A percentile compares a stretch with the other conserved stretches of the same genome.
Evolutionary conservation across 2,329 filamentous ascomycete species (phyloP).

Genomic region (Chrysosporium queenslandicum): DNA sequence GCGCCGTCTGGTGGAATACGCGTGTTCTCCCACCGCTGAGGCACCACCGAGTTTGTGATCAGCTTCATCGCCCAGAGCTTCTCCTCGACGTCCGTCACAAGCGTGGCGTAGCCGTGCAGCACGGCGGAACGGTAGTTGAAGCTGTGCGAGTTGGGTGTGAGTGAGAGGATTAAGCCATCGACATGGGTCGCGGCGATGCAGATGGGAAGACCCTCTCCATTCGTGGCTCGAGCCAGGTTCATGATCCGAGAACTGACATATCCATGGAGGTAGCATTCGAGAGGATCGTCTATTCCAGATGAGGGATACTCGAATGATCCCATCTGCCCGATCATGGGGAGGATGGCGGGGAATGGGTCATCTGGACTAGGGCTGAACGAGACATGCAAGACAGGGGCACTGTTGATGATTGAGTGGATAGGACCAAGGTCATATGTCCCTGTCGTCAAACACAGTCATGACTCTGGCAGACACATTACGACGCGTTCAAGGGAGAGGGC

Average conservation of each 20-base stretch:
- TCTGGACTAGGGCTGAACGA: conserved; percentile 57
- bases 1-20: conserved; percentile 60
- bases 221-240: conserved; percentile 45
- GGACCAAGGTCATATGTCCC: conserved; percentile 61
- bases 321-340: conserved; percentile 82
- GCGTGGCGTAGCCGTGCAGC: conserved; percentile 61
- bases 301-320: conserved; percentile 58
- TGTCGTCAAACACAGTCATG: conserved; percentile 27
- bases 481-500: background rate
- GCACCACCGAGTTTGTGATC: conserved; percentile 65
- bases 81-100: conserved; percentile 59
- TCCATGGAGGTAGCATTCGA: conserved; percentile 74
- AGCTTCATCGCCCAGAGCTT: conserved; percentile 68
- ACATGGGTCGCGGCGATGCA: conserved; percentile 63
- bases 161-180: conserved; percentile 67
- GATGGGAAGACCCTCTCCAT: conserved; percentile 53
- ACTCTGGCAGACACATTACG: conserved; percentile 1
- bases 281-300: conserved; percentile 49
- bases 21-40: conserved; percentile 57
- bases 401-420: conserved; percentile 67
- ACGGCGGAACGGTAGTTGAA: conserved; percentile 80
- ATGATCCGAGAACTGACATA: conserved; percentile 72
- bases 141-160: conserved; percentile 71
- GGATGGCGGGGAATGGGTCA: conserved; percentile 62
- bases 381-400: conserved; percentile 64